Evolutionary conservation across 192 early-diverging fungal species (phyloP).

Genomic region (Linnemannia schmuckeri): DNA sequence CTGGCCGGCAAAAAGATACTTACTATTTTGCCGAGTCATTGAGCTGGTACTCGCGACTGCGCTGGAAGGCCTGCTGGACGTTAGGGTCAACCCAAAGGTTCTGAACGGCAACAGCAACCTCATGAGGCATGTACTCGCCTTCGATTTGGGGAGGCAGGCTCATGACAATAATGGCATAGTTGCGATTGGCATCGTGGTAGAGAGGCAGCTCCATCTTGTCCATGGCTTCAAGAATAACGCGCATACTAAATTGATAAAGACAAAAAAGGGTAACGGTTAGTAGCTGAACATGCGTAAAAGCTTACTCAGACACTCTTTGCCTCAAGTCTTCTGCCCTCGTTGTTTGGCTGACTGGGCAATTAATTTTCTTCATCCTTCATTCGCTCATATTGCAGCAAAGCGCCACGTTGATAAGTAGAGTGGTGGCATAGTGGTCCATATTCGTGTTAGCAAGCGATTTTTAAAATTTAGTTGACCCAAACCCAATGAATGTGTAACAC

Average conservation of each 20-base stretch:
- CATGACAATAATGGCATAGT: slow-evolving; percentile 80
- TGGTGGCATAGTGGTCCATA: too few species aligned
- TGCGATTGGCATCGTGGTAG: slow-evolving; percentile 75
- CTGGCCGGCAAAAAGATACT: slow-evolving; percentile 23
- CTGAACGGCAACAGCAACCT: slow-evolving; percentile 84
- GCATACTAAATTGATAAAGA: slow-evolving; percentile 69
- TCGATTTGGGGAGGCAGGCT: slow-evolving; percentile 90
- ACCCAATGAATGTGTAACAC: too few species aligned
- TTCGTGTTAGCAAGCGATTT: background rate
- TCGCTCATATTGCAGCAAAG: too few species aligned
- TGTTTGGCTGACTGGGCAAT: background rate
- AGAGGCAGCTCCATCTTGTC: slow-evolving; percentile 83
- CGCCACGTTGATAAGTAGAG: too few species aligned
- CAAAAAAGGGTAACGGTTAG: background rate
- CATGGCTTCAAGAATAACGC: slow-evolving; percentile 97
- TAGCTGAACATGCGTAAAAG: background rate
- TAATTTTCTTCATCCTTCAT: too few species aligned
- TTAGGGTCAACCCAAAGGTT: slow-evolving; percentile 88
- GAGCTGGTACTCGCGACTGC: slow-evolving; percentile 93
- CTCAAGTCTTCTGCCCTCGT: background rate
- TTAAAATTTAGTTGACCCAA: too few species aligned
- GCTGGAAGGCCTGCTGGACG: slow-evolving; percentile 83
- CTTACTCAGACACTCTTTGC: background rate
- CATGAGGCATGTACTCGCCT: slow-evolving; percentile 84
- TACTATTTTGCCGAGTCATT: slow-evolving; percentile 97